Evolutionary conservation across 2,329 filamentous ascomycete genomes (phyloP), one percentile per base, ranked within the genome.

Genomic region (Aspergillus fumigatiaffinis): DNA sequence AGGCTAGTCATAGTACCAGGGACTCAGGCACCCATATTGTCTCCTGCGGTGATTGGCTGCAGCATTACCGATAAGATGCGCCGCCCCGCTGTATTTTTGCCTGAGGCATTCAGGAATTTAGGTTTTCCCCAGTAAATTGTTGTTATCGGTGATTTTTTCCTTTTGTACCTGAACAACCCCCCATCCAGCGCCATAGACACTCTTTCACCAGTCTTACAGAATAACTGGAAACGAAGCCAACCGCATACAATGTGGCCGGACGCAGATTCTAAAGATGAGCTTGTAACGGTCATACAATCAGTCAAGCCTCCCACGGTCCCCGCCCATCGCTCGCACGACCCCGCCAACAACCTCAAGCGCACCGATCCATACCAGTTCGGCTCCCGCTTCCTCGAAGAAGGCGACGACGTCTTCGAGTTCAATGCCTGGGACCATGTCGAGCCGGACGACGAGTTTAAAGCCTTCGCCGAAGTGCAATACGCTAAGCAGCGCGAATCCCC

Each of bases 381-480:
- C 60, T 94, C 90, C 50, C 90, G 93, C 58, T 90, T 84, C 69
- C 85, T 99, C 52, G 86, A 89, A 68, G 83, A 93, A 73, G 85
- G 87, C 70, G 92, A 96, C 77, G 84, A 97, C 72, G 90, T 96
- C 68, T 99, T 93, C 77, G 89, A 95, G 74, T 96, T 94, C 84
- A 99, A 99, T 75, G 94, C 94, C 41, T 99, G 94, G 94, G 94
- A 99, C 73, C 93, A 99, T 73, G 94, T 97, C 71, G 88, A 93
- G 76, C 92, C 92, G 72, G 93, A 97, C 77, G 86, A 91, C 66
- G 83, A 87, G 44, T 97, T 96, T 81, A 87, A 88, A 70, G 85
- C 89, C 70, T 96, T 94, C 75, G 88, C 92, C 59, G 86, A 92
- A 75, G 78, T 87, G 70, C 94, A 97, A 77, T 93, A 90, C 71